Percentiles rank a stretch among this genome's conserved stretches.
Conservation (phyloP, 306 rosid species). For the Dryas alaskensis region DNA sequence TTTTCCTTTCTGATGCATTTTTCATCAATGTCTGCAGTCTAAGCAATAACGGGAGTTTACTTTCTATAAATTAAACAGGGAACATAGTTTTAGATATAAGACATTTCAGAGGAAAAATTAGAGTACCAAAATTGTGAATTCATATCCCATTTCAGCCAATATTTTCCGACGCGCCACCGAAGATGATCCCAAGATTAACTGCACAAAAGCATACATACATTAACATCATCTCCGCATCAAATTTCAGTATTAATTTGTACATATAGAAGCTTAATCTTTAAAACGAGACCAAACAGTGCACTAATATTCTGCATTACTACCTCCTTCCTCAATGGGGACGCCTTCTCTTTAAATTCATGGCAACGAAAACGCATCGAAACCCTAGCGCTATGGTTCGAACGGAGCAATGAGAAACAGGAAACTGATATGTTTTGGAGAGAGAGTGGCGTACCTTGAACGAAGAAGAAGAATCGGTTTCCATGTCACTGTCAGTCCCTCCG, state of each 20-base stretch:
- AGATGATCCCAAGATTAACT: slow-evolving; percentile 76
- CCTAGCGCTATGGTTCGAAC: slow-evolving; percentile 5
- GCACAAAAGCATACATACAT: slow-evolving; percentile 20
- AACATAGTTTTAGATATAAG: background rate
- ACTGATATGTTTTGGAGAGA: background rate
- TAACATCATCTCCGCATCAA: background rate
- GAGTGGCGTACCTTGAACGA: slow-evolving; percentile 21
- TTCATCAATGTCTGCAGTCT: slow-evolving; percentile 96
- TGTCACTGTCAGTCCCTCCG: slow-evolving; percentile 13
- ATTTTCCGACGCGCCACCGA: slow-evolving; percentile 66
- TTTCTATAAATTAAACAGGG: background rate
- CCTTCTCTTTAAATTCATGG: no score
- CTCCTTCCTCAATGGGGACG: no score
- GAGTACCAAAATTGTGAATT: slow-evolving; percentile 59
- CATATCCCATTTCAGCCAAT: slow-evolving; percentile 72
- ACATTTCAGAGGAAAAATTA: background rate
- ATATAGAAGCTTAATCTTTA: no score
- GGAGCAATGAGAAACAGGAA: background rate
- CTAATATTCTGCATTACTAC: background rate
- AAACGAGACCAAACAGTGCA: background rate
- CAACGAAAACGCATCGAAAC: no score
- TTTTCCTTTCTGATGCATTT: slow-evolving; percentile 76
- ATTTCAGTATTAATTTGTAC: background rate
- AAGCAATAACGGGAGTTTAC: slow-evolving; percentile 14
- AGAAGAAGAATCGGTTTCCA: slow-evolving; percentile 13